Evolutionary conservation across 2,329 filamentous ascomycete species (phyloP), one percentile per base, ranked within the genome.

Genomic region (Tricladium varicosporioides): DNA sequence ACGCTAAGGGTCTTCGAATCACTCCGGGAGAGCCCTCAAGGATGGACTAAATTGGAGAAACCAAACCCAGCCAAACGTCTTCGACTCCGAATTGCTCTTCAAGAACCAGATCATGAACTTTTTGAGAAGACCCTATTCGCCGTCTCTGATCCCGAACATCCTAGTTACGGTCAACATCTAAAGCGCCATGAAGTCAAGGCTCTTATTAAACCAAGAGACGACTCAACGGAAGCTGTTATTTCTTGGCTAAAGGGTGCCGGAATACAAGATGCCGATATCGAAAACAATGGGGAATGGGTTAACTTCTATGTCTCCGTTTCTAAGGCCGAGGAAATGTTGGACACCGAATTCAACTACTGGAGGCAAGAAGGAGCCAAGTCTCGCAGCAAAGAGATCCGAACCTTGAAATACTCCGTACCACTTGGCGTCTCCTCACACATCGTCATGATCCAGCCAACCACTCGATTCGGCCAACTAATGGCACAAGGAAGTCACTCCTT

Each of bases 241-340:
- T 75, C 79, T 47, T 85, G 81, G 81, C 74, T 85, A 5, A 69
- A 69, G 32, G 77, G 79, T 58, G 76, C 81, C 65, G 80, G 76
- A 48, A 74, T 85, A 40, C 63, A 67, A 15, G 66, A 71, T 27
- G 60, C 74, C n/a, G 67, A 68, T 47, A 79, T 81, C 67, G 80
- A 73, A 62, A 72, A 79, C 1, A 77, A 80, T 48, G 79, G 78
- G 63, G 81, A 85, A 64, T 84, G 80, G 79, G 76, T 72, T 44
- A 67, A 63, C 31, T 63, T 70, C 53, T 58, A 58, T 9, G 61
- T 64, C 11, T 65, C 67, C 5, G 59, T 71, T 33, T 57, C 57
- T 8, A 59, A 67, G 50, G 69, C 67, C 0, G 66, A 71, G 51
- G 48, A 59, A 4, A 66, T 72, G 42, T 53, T 71, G 5, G 57